These are phyloP conservation scores for Haplosporangium sp. DNA, from an alignment of 371 early-diverging fungal genomes.

Conservation along the genomic window DNA sequence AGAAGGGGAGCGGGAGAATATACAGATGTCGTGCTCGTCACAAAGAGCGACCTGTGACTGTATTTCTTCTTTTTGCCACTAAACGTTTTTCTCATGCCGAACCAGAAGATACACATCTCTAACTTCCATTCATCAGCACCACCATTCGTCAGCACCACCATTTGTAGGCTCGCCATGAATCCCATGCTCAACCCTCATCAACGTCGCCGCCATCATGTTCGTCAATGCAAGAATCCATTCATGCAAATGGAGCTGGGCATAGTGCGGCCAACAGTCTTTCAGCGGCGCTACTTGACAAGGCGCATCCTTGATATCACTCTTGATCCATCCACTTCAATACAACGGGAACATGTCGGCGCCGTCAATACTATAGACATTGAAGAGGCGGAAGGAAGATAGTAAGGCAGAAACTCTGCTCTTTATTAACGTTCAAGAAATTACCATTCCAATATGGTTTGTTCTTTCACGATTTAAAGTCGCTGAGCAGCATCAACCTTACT, in stretches of 20 bases:
- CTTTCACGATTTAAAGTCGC: no score
- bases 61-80: neutral
- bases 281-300: constrained; percentile 10
- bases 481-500: neutral
- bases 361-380: constrained; percentile 69
- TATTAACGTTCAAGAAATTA: neutral
- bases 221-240: constrained; percentile 24
- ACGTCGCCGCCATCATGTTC: neutral
- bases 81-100: no score
- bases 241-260: constrained; percentile 30
- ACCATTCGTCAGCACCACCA: no score
- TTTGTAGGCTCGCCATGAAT: no score
- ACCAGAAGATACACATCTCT: no score
- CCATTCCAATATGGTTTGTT: no score
- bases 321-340: constrained; percentile 36
- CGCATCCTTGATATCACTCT: constrained; percentile 31
- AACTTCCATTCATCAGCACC: no score
- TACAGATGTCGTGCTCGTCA: neutral
- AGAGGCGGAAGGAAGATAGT: constrained; percentile 70
- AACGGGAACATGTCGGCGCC: constrained; percentile 58
- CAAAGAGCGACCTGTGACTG: neutral
- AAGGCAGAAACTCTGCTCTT: constrained; percentile 19
- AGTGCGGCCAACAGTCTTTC: constrained; percentile 12
- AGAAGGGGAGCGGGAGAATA: neutral
- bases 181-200: neutral